A percentile compares a stretch with the other conserved stretches of the same genome.
These are phyloP conservation scores for Pugionium cornutum DNA, from an alignment of 345 rosid genomes.

Conservation along the genomic window DNA sequence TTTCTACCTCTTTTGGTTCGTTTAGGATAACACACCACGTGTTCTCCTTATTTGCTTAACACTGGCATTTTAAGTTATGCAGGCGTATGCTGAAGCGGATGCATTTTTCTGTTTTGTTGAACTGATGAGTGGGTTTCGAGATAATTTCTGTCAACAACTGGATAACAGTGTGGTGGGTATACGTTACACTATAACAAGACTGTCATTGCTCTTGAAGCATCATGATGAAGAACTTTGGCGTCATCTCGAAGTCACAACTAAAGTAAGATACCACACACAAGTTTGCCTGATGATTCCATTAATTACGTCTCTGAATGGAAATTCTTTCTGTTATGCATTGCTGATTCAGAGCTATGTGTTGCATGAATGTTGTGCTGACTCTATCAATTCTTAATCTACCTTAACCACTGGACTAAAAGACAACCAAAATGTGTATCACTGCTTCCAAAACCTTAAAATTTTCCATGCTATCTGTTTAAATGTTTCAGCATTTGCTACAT, in stretches of 20 bases:
- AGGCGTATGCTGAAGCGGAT: constrained; percentile 89
- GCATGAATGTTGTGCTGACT: constrained; percentile 3
- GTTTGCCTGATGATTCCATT: background rate
- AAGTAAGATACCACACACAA: constrained; percentile 51
- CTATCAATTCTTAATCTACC: background rate
- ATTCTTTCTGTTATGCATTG: background rate
- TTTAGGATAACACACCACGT: constrained; percentile 17
- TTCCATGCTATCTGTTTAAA: background rate
- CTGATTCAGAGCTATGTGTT: constrained; percentile 16
- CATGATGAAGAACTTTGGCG: constrained; percentile 99
- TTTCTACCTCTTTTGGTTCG: constrained; percentile 1
- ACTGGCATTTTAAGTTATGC: constrained; percentile 44
- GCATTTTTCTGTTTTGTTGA: constrained; percentile 97
- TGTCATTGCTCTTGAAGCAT: constrained; percentile 79
- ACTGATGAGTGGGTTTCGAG: constrained; percentile 93
- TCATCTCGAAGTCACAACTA: constrained; percentile 91
- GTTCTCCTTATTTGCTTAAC: constrained; percentile 37
- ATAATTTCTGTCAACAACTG: constrained; percentile 95
- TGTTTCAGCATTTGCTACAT: constrained; percentile 8
- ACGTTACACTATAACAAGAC: constrained; percentile 75
- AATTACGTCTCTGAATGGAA: background rate
- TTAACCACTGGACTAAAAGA: background rate
- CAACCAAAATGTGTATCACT: background rate
- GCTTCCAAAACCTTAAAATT: background rate
- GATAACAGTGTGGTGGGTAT: constrained; percentile 98